Conservation (phyloP, 148 eudicot species). For the Arctostaphylos glauca region DNA sequence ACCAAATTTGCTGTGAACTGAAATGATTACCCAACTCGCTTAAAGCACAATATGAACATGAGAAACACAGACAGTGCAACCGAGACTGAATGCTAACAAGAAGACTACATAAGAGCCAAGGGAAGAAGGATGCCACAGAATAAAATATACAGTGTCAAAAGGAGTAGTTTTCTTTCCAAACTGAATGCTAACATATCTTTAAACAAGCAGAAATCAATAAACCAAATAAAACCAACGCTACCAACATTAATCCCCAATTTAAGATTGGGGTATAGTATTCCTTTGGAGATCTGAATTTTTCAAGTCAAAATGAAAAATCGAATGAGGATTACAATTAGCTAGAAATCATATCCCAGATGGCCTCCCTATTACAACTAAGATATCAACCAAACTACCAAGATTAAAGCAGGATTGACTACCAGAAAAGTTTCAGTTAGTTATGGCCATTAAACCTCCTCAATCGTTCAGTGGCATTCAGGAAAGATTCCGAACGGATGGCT, state of each 20-base stretch:
- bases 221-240: too few species aligned
- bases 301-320: background rate
- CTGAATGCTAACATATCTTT: background rate
- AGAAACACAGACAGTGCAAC: too few species aligned
- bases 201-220: background rate
- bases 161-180: background rate
- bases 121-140: background rate
- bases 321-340: background rate
- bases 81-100: too few species aligned
- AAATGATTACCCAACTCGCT: too few species aligned
- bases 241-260: background rate
- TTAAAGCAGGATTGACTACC: background rate
- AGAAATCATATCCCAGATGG: background rate
- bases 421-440: background rate
- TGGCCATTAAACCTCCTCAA: constrained; percentile 1
- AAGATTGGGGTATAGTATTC: background rate
- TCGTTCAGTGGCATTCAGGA: background rate
- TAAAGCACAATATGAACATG: too few species aligned
- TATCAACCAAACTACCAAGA: background rate
- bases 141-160: background rate
- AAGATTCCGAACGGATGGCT: background rate
- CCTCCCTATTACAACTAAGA: background rate
- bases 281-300: background rate
- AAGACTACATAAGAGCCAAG: too few species aligned
- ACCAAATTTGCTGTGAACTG: too few species aligned